A percentile compares a stretch with the other conserved stretches of the same genome.
These are phyloP conservation scores for Stephanocyclus meneghinianus DNA, from an alignment of 352 stramenopile species.

Conservation along the genomic window DNA sequence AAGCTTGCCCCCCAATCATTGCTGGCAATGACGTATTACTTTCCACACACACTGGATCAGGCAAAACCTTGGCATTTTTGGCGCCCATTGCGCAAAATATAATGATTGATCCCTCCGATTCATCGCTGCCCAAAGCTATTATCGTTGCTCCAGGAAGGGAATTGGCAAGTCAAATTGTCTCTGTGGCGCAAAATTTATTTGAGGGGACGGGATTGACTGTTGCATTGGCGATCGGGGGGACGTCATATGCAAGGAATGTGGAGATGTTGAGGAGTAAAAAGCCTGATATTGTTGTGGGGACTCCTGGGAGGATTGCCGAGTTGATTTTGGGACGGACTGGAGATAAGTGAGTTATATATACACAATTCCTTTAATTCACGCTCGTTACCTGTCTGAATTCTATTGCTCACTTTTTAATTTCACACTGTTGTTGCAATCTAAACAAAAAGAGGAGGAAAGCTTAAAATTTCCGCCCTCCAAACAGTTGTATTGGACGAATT, in stretches of 20 bases:
- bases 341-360: conserved; percentile 18
- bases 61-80: conserved; percentile 80
- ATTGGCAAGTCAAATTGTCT: conserved; percentile 77
- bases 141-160: conserved; percentile 77
- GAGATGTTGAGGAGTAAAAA: conserved; percentile 74
- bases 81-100: conserved; percentile 64
- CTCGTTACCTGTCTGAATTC: neutral
- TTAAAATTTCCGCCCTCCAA: conserved; percentile 68
- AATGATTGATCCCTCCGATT: conserved; percentile 35
- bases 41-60: conserved; percentile 76
- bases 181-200: conserved; percentile 63
- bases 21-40: conserved; percentile 67
- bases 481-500: conserved; percentile 80
- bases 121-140: conserved; percentile 45
- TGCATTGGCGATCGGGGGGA: conserved; percentile 75
- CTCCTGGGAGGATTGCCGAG: conserved; percentile 76
- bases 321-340: conserved; percentile 61
- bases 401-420: neutral
- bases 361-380: neutral
- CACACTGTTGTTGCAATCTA: neutral
- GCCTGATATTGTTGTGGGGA: conserved; percentile 77
- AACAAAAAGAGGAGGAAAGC: conserved; percentile 40
- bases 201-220: conserved; percentile 58
- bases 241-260: conserved; percentile 66
- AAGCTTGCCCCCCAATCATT: conserved; percentile 63